Evolutionary conservation across 2,329 filamentous ascomycete species (phyloP), one percentile per base, ranked within the genome.

Genomic region (Daldinia sp.): DNA sequence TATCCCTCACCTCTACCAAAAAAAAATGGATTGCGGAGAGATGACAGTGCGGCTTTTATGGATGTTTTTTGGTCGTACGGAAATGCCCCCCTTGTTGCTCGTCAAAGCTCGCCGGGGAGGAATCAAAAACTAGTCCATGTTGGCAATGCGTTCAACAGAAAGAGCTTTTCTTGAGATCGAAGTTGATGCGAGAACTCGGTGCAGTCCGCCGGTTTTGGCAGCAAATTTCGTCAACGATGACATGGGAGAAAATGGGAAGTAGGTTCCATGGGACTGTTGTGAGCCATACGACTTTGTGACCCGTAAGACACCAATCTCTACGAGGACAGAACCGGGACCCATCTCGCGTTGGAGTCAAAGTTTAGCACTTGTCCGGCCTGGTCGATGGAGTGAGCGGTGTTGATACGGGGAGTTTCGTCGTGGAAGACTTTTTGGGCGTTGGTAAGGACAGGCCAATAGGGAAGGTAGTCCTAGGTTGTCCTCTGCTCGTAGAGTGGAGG

Each of bases 341-440:
- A 93, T 93, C 92, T 89, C 79, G 90, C 88, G 92, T 94, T 93
- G 92, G 92, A 84, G 90, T 97, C 93, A 97, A 93, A 94, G 93
- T 85, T 90, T 93, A 84, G 93, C 86, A 87, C 93, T 95, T 94
- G 92, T 95, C 93, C 84, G 87, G 74, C 76, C 77, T 78, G 65
- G 72, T 72, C 65, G 76, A 74, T 77, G 53, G 64, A 67, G 54
- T 30, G 12, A 61, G 62, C 61, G 55, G 60, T 28, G 44, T 66
- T 46, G 13, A 65, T 15, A 50, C 50, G 33, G 60, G 58, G 59
- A 67, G 60, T 67, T 63, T 63, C 28, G 13, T 35, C 39, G 75
- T 54, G 13, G 12, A n/a, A 33, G 76, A 73, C 73, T 78, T 76
- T 74, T 74, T 65, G 55, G 46, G 37, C 15, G 46, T 20, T 51